Evolutionary conservation across 768 basidiomycete genomes (phyloP).

Genomic region (Suillus variegatus): DNA sequence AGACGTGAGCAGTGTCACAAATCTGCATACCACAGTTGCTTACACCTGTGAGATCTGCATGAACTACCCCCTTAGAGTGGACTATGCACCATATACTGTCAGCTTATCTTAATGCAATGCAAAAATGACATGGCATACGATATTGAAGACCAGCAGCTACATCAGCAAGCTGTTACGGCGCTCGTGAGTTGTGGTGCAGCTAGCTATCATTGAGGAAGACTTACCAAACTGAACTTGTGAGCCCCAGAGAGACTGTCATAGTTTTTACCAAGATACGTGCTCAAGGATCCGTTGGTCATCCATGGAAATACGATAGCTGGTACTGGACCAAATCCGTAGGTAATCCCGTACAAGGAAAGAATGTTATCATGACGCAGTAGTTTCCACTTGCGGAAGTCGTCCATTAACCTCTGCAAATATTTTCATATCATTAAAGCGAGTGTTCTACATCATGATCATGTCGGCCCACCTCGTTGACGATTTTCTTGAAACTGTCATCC

Average conservation of each 20-base stretch:
- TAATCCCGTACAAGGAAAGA: constrained; percentile 36
- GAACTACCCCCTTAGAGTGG: background rate
- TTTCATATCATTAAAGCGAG: background rate
- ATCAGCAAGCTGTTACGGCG: constrained; percentile 6
- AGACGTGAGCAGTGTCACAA: background rate
- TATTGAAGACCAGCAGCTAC: constrained; percentile 12
- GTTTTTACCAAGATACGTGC: constrained; percentile 15
- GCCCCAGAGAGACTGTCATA: background rate
- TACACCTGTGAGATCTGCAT: constrained; percentile 6
- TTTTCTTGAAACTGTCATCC: constrained; percentile 5
- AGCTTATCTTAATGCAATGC: background rate
- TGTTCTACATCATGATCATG: background rate
- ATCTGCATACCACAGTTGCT: background rate
- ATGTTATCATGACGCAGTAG: constrained; percentile 40
- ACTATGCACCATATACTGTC: background rate
- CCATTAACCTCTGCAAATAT: background rate
- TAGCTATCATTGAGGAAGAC: background rate
- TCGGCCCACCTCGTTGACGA: constrained; percentile 16
- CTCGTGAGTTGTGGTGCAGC: background rate
- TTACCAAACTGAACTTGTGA: background rate
- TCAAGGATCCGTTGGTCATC: constrained; percentile 18
- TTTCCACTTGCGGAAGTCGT: background rate
- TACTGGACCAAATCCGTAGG: constrained; percentile 24
- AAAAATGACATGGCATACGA: constrained; percentile 3
- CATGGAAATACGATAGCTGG: constrained; percentile 24